Conservation (phyloP, 2,329 filamentous ascomycete genomes). For the Talaromyces sp. region DNA sequence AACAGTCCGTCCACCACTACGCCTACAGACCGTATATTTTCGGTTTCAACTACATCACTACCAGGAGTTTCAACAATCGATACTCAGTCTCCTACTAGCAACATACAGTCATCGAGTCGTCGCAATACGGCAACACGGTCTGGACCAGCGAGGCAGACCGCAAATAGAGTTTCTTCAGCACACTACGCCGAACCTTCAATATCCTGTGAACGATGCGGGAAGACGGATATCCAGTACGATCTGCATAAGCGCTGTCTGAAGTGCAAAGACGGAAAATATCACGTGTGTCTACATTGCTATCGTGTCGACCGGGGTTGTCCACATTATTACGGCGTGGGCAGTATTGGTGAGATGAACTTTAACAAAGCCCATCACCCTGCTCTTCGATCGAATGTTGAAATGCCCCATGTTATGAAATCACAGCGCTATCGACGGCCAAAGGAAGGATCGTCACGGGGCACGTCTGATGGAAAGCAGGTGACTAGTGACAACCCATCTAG, state of each 20-base stretch:
- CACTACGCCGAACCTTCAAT: conserved; percentile 70
- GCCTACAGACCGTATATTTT: conserved; percentile 22
- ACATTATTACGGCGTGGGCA: conserved; percentile 86
- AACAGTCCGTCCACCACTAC: conserved; percentile 8
- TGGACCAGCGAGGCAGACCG: conserved; percentile 33
- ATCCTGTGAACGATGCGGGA: conserved; percentile 69
- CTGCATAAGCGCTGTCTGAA: conserved; percentile 78
- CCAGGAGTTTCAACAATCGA: conserved; percentile 11
- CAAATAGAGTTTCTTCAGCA: conserved; percentile 25
- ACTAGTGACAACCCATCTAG: conserved; percentile 67
- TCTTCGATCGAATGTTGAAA: conserved; percentile 44
- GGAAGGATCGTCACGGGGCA: conserved; percentile 27
- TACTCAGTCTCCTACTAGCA: conserved; percentile 3
- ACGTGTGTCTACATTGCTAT: conserved; percentile 80
- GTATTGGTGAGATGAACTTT: conserved; percentile 67
- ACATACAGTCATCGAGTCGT: conserved; percentile 24
- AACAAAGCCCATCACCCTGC: conserved; percentile 48
- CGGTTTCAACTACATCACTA: conserved; percentile 10
- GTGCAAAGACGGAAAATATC: conserved; percentile 70
- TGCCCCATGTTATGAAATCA: conserved; percentile 53
- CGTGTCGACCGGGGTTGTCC: conserved; percentile 72
- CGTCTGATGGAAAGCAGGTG: conserved; percentile 48
- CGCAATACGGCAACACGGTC: conserved; percentile 32
- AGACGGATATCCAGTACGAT: conserved; percentile 74
- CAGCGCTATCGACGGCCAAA: conserved; percentile 36